Conservation (phyloP, 148 eudicot genomes). For the Diospyros kaki region DNA sequence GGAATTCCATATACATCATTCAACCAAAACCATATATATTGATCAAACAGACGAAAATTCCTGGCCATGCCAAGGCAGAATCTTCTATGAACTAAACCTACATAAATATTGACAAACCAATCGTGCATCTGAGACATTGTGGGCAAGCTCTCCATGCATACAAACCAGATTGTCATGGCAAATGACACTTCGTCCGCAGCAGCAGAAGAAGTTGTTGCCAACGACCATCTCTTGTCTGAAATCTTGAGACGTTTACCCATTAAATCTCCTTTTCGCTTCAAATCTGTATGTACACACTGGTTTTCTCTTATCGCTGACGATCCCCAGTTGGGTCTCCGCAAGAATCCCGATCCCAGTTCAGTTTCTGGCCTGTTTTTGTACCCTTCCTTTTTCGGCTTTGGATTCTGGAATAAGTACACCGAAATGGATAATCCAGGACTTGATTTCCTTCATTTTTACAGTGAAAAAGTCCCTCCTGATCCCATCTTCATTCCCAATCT, state of each 20-base stretch:
- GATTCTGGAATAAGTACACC: too few species aligned
- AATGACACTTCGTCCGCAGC: too few species aligned
- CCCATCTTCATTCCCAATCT: neutral
- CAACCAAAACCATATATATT: too few species aligned
- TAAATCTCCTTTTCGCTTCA: conserved; percentile 4
- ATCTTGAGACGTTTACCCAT: conserved; percentile 14
- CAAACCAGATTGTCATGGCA: too few species aligned
- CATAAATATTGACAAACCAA: too few species aligned
- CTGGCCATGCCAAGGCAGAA: too few species aligned
- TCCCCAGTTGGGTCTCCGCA: neutral
- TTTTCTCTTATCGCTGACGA: conserved; percentile 13
- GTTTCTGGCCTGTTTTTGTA: neutral
- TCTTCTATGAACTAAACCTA: too few species aligned
- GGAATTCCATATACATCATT: too few species aligned
- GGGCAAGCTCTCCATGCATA: too few species aligned
- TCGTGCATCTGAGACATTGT: too few species aligned
- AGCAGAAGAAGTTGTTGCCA: neutral
- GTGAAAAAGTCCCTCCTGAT: neutral
- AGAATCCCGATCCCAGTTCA: neutral
- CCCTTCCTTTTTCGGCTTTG: too few species aligned
- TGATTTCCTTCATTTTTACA: neutral
- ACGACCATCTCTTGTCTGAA: conserved; percentile 6
- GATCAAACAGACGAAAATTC: too few species aligned
- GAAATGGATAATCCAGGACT: neutral
- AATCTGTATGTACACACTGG: conserved; percentile 18